A percentile compares a stretch with the other conserved stretches of the same genome.
phyloP scores from a whole-genome alignment of 306 rosid genomes.

The Medicago truncatula region DNA sequence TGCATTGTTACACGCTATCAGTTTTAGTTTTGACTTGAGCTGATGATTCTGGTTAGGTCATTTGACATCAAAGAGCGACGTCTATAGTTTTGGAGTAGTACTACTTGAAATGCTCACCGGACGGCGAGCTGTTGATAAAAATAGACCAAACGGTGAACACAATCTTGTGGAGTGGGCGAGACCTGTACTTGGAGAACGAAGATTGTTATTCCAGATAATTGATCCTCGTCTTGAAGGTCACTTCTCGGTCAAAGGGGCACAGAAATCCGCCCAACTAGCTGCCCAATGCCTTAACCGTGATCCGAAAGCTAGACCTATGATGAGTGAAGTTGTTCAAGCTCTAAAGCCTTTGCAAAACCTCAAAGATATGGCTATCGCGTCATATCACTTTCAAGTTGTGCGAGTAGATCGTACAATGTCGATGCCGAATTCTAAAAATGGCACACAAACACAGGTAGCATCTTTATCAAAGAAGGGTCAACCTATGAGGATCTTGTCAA shows the following conservation, averaged over 20 bases:
- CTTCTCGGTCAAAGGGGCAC: slow-evolving; percentile 88
- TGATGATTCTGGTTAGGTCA: slow-evolving; percentile 63
- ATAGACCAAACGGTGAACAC: slow-evolving; percentile 89
- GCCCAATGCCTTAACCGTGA: slow-evolving; percentile 89
- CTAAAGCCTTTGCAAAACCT: slow-evolving; percentile 80
- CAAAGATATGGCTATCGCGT: slow-evolving; percentile 86
- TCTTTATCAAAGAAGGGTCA: slow-evolving; percentile 71
- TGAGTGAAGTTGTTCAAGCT: slow-evolving; percentile 83
- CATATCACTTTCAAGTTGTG: slow-evolving; percentile 67
- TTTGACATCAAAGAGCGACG: slow-evolving; percentile 88
- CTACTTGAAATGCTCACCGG: slow-evolving; percentile 92
- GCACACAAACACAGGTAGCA: slow-evolving; percentile 61
- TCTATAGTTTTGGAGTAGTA: slow-evolving; percentile 94
- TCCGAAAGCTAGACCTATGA: slow-evolving; percentile 83
- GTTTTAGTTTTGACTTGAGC: slow-evolving; percentile 38
- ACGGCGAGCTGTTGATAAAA: slow-evolving; percentile 85
- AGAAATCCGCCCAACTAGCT: slow-evolving; percentile 75
- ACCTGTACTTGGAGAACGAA: slow-evolving; percentile 81
- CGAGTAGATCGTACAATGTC: slow-evolving; percentile 72
- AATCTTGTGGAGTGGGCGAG: slow-evolving; percentile 95
- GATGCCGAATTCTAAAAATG: slow-evolving; percentile 61
- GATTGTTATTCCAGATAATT: slow-evolving; percentile 70
- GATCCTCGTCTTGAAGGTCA: slow-evolving; percentile 96
- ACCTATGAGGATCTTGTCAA: slow-evolving; percentile 67
- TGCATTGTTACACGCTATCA: neutral